Evolutionary conservation across 75 land plant species (phyloP).

Genomic region (Picea glauca): DNA sequence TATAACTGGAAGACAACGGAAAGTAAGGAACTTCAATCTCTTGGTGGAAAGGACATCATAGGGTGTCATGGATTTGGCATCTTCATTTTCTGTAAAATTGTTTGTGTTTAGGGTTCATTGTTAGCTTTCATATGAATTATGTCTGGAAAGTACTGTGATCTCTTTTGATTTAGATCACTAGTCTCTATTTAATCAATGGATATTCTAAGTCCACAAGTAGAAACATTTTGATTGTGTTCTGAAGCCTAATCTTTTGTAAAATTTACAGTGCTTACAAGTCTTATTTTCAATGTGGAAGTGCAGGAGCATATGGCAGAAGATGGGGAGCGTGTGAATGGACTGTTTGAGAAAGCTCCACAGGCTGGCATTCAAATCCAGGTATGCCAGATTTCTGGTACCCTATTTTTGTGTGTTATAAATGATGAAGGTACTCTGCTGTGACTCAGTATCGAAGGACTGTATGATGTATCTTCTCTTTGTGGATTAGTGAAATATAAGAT

Average conservation of each 20-base stretch:
- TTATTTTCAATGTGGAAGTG: conserved; percentile 1
- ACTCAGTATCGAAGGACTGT: neutral
- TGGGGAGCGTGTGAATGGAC: conserved; percentile 69
- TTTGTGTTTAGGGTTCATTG: neutral
- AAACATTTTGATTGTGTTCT: neutral
- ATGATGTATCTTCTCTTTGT: too few relatives aligned
- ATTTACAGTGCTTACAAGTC: neutral
- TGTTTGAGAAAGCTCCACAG: conserved; percentile 78
- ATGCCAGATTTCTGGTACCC: neutral
- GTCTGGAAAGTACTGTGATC: neutral
- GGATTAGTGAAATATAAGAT: too few relatives aligned
- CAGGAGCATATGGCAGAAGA: conserved; percentile 95
- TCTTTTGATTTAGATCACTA: neutral
- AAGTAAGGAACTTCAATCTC: neutral
- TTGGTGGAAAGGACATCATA: neutral
- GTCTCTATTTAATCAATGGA: neutral
- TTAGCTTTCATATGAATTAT: neutral
- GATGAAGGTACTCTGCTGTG: neutral
- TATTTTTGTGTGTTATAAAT: neutral
- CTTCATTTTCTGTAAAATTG: neutral
- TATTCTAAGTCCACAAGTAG: neutral
- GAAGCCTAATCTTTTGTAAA: neutral
- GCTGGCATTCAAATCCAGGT: conserved; percentile 89
- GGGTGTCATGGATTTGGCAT: neutral
- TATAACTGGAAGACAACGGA: neutral